Conservation (phyloP, 2,329 filamentous ascomycete species). For the Clarireedia hainanense region DNA sequence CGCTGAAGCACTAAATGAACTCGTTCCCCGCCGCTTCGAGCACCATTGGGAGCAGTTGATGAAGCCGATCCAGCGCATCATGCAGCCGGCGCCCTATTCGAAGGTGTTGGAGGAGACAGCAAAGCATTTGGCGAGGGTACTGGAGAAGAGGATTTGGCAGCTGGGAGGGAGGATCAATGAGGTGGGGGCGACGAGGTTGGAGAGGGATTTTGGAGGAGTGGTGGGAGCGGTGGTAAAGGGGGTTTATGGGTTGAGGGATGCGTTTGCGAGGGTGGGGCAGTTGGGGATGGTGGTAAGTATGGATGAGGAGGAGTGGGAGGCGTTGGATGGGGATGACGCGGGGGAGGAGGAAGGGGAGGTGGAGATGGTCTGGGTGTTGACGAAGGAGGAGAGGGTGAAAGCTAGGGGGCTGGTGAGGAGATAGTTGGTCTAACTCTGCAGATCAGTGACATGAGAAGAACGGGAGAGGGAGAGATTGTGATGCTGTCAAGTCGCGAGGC, state of each 20-base stretch:
- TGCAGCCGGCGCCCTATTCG: conserved; percentile 70
- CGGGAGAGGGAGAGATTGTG: too few relatives aligned
- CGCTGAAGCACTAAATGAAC: conserved; percentile 46
- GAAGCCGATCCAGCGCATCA: conserved; percentile 73
- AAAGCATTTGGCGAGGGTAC: conserved; percentile 37
- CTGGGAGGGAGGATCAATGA: conserved; percentile 70
- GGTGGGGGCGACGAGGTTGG: conserved; percentile 73
- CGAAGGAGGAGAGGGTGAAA: conserved; percentile 63
- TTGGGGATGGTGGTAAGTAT: conserved; percentile 84
- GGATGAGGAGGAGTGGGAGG: conserved; percentile 94
- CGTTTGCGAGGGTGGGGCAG: conserved; percentile 69
- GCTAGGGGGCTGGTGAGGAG: conserved; percentile 58
- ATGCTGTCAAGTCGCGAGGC: too few relatives aligned
- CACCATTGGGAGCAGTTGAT: conserved; percentile 80
- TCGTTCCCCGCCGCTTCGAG: conserved; percentile 74
- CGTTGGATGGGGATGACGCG: conserved; percentile 41
- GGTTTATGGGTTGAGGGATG: conserved; percentile 69
- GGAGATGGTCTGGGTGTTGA: conserved; percentile 65
- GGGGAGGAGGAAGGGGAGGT: conserved; percentile 44
- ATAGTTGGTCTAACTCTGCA: too few relatives aligned
- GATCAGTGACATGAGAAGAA: too few relatives aligned
- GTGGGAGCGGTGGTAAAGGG: conserved; percentile 57
- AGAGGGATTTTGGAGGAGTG: conserved; percentile 74
- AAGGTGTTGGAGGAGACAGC: conserved; percentile 48
- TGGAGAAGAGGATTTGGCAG: conserved; percentile 83